Evolutionary conservation across 768 basidiomycete genomes (phyloP), one percentile per base, ranked within the genome.

Genomic region (Clitopilus hobsonii): DNA sequence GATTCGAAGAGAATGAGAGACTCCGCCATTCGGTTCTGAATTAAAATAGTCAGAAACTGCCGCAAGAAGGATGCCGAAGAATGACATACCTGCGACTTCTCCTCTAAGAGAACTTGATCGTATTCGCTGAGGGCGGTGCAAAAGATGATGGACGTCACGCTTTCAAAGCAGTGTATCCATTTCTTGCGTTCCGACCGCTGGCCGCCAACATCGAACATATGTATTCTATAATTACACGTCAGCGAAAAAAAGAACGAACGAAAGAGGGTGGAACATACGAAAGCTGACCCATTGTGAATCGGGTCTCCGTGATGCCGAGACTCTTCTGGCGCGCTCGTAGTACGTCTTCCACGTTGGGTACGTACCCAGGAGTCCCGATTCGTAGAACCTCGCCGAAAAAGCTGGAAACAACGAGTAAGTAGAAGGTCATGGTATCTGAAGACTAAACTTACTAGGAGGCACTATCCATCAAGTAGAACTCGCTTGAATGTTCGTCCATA

Each of bases 391-490:
- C 84, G 10, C 78, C 76, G 71, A 97, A 95, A 72, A 98, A 98
- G 69, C 91, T 94, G 57, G 16, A 1, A 23, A 5, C 28, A 20
- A 27, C n/a, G n/a, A 8, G n/a, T 45, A 10, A 45, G 41, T 23
- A 2, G 8, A 16, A 22, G 29, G 32, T 22, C 18, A 25, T 25
- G 18, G 5, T 28, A 3, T 8, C 11, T 20, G 30, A 14, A 27
- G 18, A 25, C 24, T 27, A 51, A 20, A 29, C 89, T 65, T 62
- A 93, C 91, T 96, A 96, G 30, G 79, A 77, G 0, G 95, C 95
- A 22, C 85, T 90, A 65, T 97, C 95, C 93, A 96, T 97, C 18
- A 98, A 73, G 65, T 97, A 96, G 65, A 96, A 97, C 55, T 94
- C 88, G 66, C 76, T 84, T n/a, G 74, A 74, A 58, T 86, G 83